Percentiles rank a stretch among this genome's conserved stretches.
These are phyloP conservation scores for Annulohypoxylon moriforme DNA, from an alignment of 495 filamentous ascomycete species.

Conservation along the genomic window DNA sequence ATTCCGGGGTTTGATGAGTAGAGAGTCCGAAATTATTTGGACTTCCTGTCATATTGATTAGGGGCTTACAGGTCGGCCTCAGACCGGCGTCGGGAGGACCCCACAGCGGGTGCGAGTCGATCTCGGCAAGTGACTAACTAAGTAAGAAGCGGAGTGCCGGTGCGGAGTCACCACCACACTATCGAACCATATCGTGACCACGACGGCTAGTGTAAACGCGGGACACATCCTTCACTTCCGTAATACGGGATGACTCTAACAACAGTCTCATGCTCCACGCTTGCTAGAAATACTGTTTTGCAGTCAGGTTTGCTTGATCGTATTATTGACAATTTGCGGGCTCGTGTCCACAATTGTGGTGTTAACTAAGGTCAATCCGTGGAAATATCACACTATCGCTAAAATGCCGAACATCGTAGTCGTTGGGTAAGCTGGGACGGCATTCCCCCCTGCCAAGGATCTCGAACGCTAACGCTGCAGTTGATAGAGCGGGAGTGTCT, in stretches of 20 bases:
- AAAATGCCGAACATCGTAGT: conserved; percentile 69
- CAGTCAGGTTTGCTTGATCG: not conserved
- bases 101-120: conserved; percentile 35
- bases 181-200: conserved; percentile 34
- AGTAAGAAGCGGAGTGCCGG: conserved; percentile 36
- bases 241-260: not conserved
- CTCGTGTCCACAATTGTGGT: not conserved
- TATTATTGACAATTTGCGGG: not conserved
- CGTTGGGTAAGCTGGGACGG: conserved; percentile 65
- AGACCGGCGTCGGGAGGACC: conserved; percentile 36
- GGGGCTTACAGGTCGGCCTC: conserved; percentile 16
- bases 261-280: not conserved
- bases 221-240: not conserved
- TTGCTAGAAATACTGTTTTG: not conserved
- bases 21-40: conserved; percentile 4
- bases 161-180: conserved; percentile 26
- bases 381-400: not conserved
- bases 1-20: not conserved
- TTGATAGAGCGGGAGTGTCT: conserved; percentile 82
- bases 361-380: not conserved
- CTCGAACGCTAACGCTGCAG: conserved; percentile 22
- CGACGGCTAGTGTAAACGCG: not conserved
- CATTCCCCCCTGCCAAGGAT: not conserved
- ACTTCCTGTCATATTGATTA: conserved; percentile 2
- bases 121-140: conserved; percentile 9